These are phyloP conservation scores for Podosphaera fusca DNA, from an alignment of 2,329 filamentous ascomycete species.

Conservation along the genomic window DNA sequence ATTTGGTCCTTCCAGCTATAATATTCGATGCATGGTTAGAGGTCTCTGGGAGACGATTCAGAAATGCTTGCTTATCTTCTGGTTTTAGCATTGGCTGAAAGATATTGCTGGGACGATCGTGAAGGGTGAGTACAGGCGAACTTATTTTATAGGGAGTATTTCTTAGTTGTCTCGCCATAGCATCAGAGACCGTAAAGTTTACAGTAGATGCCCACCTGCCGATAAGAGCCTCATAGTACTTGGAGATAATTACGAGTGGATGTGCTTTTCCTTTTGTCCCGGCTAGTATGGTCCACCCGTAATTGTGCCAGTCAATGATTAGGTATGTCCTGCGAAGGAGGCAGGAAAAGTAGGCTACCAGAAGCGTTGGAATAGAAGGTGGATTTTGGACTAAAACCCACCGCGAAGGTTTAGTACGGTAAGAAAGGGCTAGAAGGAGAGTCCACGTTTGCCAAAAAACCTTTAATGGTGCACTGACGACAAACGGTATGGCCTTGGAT, in stretches of 20 bases:
- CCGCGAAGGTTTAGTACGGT: constrained; percentile 46
- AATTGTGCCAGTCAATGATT: constrained; percentile 97
- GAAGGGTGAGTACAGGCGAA: constrained; percentile 45
- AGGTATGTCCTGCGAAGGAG: constrained; percentile 58
- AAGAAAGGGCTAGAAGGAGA: constrained; percentile 49
- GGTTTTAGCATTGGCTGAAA: constrained; percentile 44
- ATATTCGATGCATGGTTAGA: constrained; percentile 34
- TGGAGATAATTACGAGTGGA: constrained; percentile 55
- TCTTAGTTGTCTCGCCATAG: constrained; percentile 57
- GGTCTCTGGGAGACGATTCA: constrained; percentile 43
- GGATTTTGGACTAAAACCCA: constrained; percentile 93
- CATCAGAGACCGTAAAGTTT: constrained; percentile 73
- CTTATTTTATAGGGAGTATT: constrained; percentile 38
- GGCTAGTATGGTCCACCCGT: constrained; percentile 80
- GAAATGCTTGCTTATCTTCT: constrained; percentile 30
- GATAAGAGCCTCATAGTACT: constrained; percentile 52
- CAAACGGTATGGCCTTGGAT: constrained; percentile 49
- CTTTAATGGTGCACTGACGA: constrained; percentile 60
- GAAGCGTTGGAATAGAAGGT: constrained; percentile 77
- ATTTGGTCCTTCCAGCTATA: constrained; percentile 30
- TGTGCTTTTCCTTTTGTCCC: constrained; percentile 33
- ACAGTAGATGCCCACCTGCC: constrained; percentile 41
- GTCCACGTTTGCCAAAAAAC: constrained; percentile 60
- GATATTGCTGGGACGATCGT: constrained; percentile 65
- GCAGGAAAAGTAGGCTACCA: constrained; percentile 49